Evolutionary conservation across 106 monocot genomes (phyloP).

Genomic region (Acorus calamus): DNA sequence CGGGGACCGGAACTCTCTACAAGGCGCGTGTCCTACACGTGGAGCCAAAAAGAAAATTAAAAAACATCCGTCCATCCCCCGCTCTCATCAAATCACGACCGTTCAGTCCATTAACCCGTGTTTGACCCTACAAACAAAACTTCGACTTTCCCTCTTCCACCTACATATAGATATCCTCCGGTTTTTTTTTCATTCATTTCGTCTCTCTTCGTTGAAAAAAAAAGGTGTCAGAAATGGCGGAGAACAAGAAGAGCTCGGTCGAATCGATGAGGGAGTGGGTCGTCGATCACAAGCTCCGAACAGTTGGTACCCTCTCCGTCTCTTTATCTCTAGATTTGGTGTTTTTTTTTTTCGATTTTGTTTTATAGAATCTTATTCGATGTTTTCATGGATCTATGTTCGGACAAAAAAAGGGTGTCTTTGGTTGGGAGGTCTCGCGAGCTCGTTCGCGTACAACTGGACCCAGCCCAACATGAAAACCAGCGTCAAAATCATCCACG

Average conservation of each 20-base stretch:
- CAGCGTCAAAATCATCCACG: slow-evolving; percentile 91
- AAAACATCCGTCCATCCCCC: too few relatives aligned
- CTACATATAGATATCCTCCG: not conserved
- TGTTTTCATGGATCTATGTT: too few relatives aligned
- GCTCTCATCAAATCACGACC: too few relatives aligned
- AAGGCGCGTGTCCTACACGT: too few relatives aligned
- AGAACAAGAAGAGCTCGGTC: slow-evolving; percentile 21
- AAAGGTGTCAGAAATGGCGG: slow-evolving; percentile 19
- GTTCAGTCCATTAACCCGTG: too few relatives aligned
- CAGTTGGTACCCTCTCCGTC: slow-evolving; percentile 45
- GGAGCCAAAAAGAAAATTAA: too few relatives aligned
- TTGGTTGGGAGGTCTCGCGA: slow-evolving; percentile 63
- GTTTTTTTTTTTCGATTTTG: slow-evolving; percentile 10
- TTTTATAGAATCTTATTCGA: not conserved
- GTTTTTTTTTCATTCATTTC: not conserved
- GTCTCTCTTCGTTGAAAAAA: not conserved
- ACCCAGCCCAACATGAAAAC: slow-evolving; percentile 72
- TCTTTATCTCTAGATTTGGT: slow-evolving; percentile 5
- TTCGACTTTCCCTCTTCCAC: too few relatives aligned
- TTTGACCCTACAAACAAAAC: too few relatives aligned
- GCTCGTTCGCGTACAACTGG: slow-evolving; percentile 84
- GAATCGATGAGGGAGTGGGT: slow-evolving; percentile 55
- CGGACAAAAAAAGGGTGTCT: slow-evolving; percentile 30
- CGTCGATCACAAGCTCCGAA: slow-evolving; percentile 59
- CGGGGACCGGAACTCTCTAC: too few relatives aligned